These are phyloP conservation scores for Pyricularia pennisetigena DNA, from an alignment of 2,329 filamentous ascomycete genomes.

Conservation along the genomic window DNA sequence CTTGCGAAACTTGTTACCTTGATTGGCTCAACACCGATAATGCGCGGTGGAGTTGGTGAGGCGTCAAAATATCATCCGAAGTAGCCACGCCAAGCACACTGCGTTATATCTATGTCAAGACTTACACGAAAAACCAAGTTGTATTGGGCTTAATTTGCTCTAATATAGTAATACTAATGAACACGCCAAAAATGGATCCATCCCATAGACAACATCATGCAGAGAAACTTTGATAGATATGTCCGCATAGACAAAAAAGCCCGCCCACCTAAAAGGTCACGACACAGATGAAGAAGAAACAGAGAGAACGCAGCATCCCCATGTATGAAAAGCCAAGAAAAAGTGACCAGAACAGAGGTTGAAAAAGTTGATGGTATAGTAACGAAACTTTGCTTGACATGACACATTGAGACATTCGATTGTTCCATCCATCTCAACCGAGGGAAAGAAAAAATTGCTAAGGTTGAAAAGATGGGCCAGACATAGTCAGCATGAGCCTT, in stretches of 20 bases:
- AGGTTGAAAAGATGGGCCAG: background rate
- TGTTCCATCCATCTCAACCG: background rate
- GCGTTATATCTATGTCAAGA: background rate
- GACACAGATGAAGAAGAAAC: background rate
- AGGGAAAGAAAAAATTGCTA: background rate
- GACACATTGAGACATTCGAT: background rate
- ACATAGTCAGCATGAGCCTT: background rate
- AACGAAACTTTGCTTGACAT: background rate
- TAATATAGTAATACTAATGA: background rate
- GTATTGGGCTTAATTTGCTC: background rate
- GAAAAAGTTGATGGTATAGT: background rate
- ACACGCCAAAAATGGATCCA: background rate
- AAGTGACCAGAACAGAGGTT: background rate
- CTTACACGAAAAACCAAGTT: background rate
- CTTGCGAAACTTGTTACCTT: background rate
- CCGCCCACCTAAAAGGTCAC: background rate
- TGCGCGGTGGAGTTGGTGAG: background rate
- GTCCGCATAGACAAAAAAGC: background rate
- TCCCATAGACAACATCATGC: background rate
- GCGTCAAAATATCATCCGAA: background rate
- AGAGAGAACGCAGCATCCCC: background rate
- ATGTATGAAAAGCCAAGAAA: background rate
- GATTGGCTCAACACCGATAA: background rate
- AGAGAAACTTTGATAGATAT: background rate
- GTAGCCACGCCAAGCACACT: background rate